Evolutionary conservation across 192 early-diverging fungal species (phyloP), one percentile per base, ranked within the genome.

Genomic region (Coemansia guatemalensis): DNA sequence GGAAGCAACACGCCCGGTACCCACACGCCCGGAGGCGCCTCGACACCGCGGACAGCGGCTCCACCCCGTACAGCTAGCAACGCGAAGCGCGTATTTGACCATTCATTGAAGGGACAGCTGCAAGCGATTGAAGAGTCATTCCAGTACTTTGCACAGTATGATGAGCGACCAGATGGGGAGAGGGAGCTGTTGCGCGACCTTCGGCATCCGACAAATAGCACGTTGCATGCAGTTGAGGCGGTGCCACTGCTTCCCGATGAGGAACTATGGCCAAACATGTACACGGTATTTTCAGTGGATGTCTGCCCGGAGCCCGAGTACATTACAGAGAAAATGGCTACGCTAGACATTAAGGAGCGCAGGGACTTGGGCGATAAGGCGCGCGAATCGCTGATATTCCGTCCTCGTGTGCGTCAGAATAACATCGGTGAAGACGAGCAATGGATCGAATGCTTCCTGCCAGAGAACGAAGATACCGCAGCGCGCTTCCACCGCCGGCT

Each of bases 121-220:
- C 69, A 61, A 32, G 67, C 78, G 23, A 81, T 81, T 32, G 78
- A 75, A 4, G 67, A 73, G 48, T 69, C 78, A 27, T 81, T 81
- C 53, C 41, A 26, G 12, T 74, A 30, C 61, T 80, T 67, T 59
- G 53, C 62, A 35, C 67, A 71, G 47, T 68, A 68, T 48, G 39
- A 53, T 26, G 67, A 53, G 29, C 48, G 20, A 5, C 53, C 62
- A 0, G 64, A 69, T 44, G 70, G 70, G 50, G 59, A 76, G 26
- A 18, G 66, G 11, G 71, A 55, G 23, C 67, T 76, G 20, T 47
- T 82, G 58, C 60, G 51, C 30, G 53, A 35, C 35, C 69, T 82
- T 32, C 63, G 50, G 48, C 79, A 82, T 27, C 79, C 79, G 25
- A 82, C 70, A 2, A 75, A 82, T 67, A 53, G 47, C 64, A 63